Evolutionary conservation across 176 grass and related monocot genomes (phyloP).

Genomic region (Phragmites australis): DNA sequence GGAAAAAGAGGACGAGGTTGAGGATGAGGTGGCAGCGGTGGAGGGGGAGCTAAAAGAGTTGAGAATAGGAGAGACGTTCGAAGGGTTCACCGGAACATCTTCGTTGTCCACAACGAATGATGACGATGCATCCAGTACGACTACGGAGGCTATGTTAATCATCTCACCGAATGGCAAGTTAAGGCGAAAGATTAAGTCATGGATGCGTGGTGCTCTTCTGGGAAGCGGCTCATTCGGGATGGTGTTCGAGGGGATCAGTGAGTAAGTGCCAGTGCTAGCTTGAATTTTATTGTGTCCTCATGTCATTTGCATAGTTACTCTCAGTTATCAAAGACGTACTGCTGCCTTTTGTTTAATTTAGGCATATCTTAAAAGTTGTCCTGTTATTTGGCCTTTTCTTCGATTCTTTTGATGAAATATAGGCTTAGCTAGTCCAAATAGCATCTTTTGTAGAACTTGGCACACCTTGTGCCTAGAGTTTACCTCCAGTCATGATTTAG

Average conservation of each 20-base stretch:
- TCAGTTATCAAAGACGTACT: background rate
- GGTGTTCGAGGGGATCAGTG: conserved; percentile 94
- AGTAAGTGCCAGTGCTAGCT: conserved; percentile 67
- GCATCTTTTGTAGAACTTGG: background rate
- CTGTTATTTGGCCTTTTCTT: background rate
- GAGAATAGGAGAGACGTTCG: conserved; percentile 71
- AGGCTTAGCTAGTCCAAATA: conserved; percentile 18
- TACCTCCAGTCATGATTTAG: conserved; percentile 1
- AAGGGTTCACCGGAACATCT: conserved; percentile 78
- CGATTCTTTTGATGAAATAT: conserved; percentile 20
- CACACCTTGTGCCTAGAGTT: background rate
- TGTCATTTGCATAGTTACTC: background rate
- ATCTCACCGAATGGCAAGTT: conserved; percentile 87
- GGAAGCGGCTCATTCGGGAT: conserved; percentile 86
- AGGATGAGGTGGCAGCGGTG: conserved; percentile 39
- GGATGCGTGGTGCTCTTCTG: conserved; percentile 71
- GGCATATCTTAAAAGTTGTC: background rate
- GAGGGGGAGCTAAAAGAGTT: conserved; percentile 47
- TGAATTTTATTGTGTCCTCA: background rate
- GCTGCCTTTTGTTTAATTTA: conserved; percentile 7
- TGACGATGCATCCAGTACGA: conserved; percentile 85
- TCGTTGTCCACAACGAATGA: conserved; percentile 85
- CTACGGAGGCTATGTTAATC: conserved; percentile 73
- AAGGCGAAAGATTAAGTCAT: conserved; percentile 77
- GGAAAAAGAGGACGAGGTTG: conserved; percentile 45